A percentile compares a stretch with the other conserved stretches of the same genome.
These are phyloP conservation scores for Rhynchosporium graminicola DNA, from an alignment of 2,329 filamentous ascomycete species.

Conservation along the genomic window DNA sequence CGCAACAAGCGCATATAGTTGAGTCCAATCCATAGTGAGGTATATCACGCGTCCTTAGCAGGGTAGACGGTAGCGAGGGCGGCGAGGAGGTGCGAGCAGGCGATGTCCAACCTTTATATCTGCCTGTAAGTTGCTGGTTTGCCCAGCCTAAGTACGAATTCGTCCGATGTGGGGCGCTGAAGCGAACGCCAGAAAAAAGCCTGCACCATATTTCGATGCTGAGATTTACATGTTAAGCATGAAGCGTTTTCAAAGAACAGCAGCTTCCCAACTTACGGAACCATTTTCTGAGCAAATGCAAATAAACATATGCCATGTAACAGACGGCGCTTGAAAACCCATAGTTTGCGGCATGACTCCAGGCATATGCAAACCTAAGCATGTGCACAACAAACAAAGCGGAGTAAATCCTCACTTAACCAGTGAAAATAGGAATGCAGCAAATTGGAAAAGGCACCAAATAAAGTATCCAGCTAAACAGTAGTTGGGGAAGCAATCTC, in stretches of 20 bases:
- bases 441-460: background rate
- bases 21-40: background rate
- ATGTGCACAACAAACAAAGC: background rate
- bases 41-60: background rate
- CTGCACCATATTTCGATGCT: background rate
- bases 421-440: background rate
- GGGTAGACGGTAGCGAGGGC: background rate
- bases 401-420: background rate
- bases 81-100: background rate
- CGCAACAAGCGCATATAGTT: background rate
- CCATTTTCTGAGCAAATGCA: background rate
- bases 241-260: background rate
- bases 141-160: background rate
- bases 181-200: background rate
- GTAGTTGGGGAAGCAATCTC: too few relatives aligned
- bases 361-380: background rate
- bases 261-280: conserved; percentile 4
- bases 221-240: background rate
- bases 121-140: background rate
- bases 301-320: background rate
- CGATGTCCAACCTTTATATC: conserved; percentile 1
- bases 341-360: background rate
- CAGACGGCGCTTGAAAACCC: background rate
- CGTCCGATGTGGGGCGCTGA: background rate
- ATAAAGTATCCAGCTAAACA: background rate